A percentile compares a stretch with the other conserved stretches of the same genome.
Conservation (phyloP, 78 protist species). For the Isochrysis galbana region DNA sequence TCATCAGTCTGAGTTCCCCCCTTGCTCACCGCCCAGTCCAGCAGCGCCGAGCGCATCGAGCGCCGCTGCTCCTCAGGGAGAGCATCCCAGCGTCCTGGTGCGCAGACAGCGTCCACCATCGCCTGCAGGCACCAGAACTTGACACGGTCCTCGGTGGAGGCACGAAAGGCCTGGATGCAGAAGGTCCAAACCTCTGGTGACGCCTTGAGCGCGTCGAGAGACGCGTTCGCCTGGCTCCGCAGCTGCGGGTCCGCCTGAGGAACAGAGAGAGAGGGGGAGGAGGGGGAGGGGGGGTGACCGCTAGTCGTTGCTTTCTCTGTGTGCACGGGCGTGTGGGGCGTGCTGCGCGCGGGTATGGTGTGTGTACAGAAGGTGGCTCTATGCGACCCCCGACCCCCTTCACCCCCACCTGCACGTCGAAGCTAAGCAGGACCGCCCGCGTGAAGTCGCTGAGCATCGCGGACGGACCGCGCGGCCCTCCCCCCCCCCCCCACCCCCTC, state of each 20-base stretch:
- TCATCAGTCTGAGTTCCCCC: not conserved
- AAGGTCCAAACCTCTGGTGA: not conserved
- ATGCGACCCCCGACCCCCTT: too few relatives aligned
- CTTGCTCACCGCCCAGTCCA: not conserved
- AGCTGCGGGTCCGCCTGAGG: not conserved
- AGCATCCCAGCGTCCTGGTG: not conserved
- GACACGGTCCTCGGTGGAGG: not conserved
- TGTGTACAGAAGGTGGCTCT: too few relatives aligned
- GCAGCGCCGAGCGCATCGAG: not conserved
- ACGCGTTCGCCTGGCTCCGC: not conserved
- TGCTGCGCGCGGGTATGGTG: too few relatives aligned
- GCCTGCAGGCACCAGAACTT: slow-evolving; percentile 31
- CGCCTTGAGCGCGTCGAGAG: not conserved
- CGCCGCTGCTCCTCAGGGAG: not conserved
- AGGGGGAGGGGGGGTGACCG: too few relatives aligned
- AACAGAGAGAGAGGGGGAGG: too few relatives aligned
- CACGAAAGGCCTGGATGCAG: not conserved
- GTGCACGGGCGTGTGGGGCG: too few relatives aligned
- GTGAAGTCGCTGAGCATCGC: not conserved
- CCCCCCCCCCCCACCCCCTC: too few relatives aligned
- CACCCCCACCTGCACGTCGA: not conserved
- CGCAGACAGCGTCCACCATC: not conserved
- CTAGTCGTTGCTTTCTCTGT: too few relatives aligned
- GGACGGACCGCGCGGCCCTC: too few relatives aligned
- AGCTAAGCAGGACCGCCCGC: not conserved